Conservation (phyloP, 2,329 filamentous ascomycete genomes). For the Anisogramma anomala region DNA sequence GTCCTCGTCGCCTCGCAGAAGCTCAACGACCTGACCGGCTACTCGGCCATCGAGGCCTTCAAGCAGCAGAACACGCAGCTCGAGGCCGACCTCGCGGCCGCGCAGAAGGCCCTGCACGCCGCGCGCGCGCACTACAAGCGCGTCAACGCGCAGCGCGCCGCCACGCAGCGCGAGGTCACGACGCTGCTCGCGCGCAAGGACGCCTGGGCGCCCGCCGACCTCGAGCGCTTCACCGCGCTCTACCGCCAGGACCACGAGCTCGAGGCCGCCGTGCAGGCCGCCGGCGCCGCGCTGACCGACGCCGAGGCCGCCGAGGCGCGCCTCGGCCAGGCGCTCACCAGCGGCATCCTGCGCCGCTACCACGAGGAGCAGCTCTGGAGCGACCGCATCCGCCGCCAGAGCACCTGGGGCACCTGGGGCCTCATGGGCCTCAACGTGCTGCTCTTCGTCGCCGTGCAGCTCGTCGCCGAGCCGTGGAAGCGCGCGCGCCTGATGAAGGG, state of each 20-base stretch:
- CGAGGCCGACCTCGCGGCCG: conserved; percentile 44
- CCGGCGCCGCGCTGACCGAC: conserved; percentile 59
- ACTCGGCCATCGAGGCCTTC: conserved; percentile 78
- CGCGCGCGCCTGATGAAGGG: conserved; percentile 68
- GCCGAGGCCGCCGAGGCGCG: conserved; percentile 74
- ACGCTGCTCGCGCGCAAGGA: conserved; percentile 88
- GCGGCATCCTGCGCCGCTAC: conserved; percentile 78
- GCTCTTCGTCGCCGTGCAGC: conserved; percentile 73
- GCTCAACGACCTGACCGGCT: conserved; percentile 89
- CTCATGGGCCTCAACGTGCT: conserved; percentile 95
- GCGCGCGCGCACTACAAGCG: conserved; percentile 68
- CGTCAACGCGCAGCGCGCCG: conserved; percentile 72
- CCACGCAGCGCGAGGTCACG: conserved; percentile 90
- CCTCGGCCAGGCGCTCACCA: conserved; percentile 61
- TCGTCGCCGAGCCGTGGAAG: conserved; percentile 89
- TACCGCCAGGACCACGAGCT: conserved; percentile 90
- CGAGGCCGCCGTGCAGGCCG: conserved; percentile 67
- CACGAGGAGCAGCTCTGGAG: conserved; percentile 99
- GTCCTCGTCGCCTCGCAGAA: conserved; percentile 76
- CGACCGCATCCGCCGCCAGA: conserved; percentile 90
- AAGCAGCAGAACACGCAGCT: conserved; percentile 65
- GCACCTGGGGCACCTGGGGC: conserved; percentile 97
- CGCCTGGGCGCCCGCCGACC: conserved; percentile 73
- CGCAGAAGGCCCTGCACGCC: conserved; percentile 55
- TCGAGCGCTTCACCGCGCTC: conserved; percentile 87